Evolutionary conservation across 129 eudicot genomes (phyloP), one percentile per base, ranked within the genome.

Genomic region (sunflower (Helianthus annuus)): DNA sequence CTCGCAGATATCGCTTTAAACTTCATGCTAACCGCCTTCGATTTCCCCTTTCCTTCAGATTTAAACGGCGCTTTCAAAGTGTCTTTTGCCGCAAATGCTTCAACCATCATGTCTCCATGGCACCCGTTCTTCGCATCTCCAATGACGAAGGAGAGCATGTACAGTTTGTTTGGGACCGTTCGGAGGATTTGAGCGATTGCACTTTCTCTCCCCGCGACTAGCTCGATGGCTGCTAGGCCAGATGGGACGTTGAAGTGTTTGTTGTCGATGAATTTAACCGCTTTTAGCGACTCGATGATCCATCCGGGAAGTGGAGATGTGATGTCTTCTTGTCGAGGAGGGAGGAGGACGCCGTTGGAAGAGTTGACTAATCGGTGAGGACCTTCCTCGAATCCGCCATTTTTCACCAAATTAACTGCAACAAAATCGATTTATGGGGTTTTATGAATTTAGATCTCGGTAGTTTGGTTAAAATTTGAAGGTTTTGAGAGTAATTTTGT

Each of bases 161-260:
- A 92, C 19, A 76, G 45, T 66, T 80, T 83, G 76, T 82, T 82
- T 0, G 91, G 88, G 66, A 76, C 17, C 0, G 98, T 92, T 34
- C 89, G 77, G 69, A 92, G 78, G 72, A 89, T 57, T 73, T 85
- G 91, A 36, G 98, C 94, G 46, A 92, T 22, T 2, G 96, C 98
- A 34, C 98, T 92, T 53, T 92, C 98, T 76, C 98, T 77, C 9
- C 98, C 98, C 32, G 98, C 98, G 11, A 92, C 91, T 19, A 92
- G 67, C 65, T 92, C 98, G 10, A 92, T 52, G 10, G 96, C 98
- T 1, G 83, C 80, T 10, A 42, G 34, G 11, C 98, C 96, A 24
- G 34, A 61, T 1, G 98, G 98, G 59, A 92, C 88, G 29, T 79
- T 87, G 87, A 92, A 92, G 72, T 85, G 86, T 46, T 74, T 80